Conservation (phyloP, 2,329 filamentous ascomycete species). For the Colletotrichum tanaceti region DNA sequence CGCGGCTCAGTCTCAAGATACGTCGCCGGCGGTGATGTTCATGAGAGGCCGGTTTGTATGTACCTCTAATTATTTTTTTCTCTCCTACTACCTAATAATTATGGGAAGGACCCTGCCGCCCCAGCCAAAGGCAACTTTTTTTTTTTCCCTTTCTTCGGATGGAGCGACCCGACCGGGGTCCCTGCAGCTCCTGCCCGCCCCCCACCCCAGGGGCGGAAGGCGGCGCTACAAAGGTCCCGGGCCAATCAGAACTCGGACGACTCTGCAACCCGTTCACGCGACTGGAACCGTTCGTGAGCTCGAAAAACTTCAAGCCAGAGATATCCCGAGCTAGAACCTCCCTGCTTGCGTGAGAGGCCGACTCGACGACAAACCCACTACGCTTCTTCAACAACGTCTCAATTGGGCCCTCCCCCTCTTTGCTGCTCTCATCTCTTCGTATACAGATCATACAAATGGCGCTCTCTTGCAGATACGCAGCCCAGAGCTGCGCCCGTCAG, state of each 20-base stretch:
- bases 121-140: slow-evolving; percentile 50
- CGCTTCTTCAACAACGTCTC: slow-evolving; percentile 26
- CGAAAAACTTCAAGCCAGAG: slow-evolving; percentile 56
- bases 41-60: slow-evolving; percentile 39
- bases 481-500: slow-evolving; percentile 73
- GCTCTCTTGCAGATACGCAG: slow-evolving; percentile 71
- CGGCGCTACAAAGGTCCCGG: slow-evolving; percentile 52
- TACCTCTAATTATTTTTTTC: slow-evolving; percentile 47
- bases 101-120: slow-evolving; percentile 32
- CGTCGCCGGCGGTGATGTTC: slow-evolving; percentile 37
- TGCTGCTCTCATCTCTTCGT: slow-evolving; percentile 18
- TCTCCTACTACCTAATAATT: slow-evolving; percentile 23
- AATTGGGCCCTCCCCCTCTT: slow-evolving; percentile 16
- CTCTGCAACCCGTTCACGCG: slow-evolving; percentile 42
- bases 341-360: slow-evolving; percentile 39
- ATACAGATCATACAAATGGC: slow-evolving; percentile 61
- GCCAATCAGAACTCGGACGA: slow-evolving; percentile 48
- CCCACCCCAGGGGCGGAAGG: slow-evolving; percentile 43
- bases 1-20: slow-evolving; percentile 39
- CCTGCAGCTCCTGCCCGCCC: slow-evolving; percentile 37
- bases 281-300: slow-evolving; percentile 45
- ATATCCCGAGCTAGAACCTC: slow-evolving; percentile 36
- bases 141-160: slow-evolving; percentile 43
- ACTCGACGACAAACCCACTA: slow-evolving; percentile 30
- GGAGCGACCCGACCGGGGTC: slow-evolving; percentile 40